These are phyloP conservation scores for Alternaria arborescens DNA, from an alignment of 2,329 filamentous ascomycete species.

Conservation along the genomic window DNA sequence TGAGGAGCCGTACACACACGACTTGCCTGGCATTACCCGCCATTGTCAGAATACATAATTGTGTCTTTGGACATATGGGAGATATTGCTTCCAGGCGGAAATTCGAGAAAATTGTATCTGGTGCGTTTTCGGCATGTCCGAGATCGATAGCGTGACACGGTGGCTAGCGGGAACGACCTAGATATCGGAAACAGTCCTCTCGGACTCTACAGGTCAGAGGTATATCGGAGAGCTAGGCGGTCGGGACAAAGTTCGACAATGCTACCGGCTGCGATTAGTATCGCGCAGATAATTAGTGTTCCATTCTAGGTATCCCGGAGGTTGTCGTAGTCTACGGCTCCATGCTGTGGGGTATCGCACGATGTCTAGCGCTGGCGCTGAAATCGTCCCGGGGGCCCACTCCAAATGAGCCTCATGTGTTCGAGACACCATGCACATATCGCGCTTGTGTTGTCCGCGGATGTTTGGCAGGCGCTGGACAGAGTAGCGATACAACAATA, in stretches of 20 bases:
- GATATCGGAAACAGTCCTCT: not conserved
- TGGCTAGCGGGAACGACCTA: not conserved
- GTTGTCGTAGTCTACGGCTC: not conserved
- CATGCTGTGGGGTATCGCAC: constrained; percentile 1
- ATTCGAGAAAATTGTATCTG: not conserved
- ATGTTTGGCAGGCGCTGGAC: not conserved
- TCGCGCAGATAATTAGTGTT: not conserved
- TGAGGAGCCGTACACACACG: not conserved
- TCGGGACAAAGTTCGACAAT: not conserved
- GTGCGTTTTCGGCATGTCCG: not conserved
- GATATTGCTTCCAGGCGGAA: not conserved
- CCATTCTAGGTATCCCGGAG: not conserved
- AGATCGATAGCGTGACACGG: not conserved
- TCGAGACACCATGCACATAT: not conserved
- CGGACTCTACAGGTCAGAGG: not conserved
- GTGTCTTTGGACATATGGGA: not conserved
- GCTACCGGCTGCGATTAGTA: not conserved
- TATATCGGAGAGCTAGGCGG: not conserved
- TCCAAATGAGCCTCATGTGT: constrained; percentile 1
- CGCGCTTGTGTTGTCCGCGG: not conserved
- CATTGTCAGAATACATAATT: not conserved
- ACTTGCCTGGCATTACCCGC: not conserved
- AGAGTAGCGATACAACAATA: not conserved
- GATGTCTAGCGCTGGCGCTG: constrained; percentile 4
- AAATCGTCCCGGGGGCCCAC: not conserved